Evolutionary conservation across 768 basidiomycete species (phyloP).

Genomic region (Rhizopogon vinicolor): DNA sequence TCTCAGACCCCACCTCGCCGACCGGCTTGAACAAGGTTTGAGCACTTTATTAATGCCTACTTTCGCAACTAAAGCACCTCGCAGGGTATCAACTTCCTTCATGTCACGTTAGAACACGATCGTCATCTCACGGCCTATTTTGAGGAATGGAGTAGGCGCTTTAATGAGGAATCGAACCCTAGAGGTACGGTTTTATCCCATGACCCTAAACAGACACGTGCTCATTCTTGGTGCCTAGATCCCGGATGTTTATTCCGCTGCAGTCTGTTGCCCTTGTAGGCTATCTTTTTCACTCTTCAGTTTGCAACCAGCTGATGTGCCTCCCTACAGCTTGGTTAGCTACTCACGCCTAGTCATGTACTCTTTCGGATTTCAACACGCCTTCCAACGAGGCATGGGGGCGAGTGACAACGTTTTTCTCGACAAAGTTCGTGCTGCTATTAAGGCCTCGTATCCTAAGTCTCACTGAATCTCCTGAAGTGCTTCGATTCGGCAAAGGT

Average conservation of each 20-base stretch:
- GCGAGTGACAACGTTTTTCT: constrained; percentile 62
- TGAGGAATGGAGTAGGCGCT: constrained; percentile 63
- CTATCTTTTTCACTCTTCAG: constrained; percentile 3
- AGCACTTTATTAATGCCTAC: neutral
- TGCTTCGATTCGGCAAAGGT: constrained; percentile 67
- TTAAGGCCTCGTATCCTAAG: neutral
- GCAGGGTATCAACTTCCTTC: constrained; percentile 64
- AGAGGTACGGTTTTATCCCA: constrained; percentile 35
- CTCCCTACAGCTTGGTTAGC: constrained; percentile 50
- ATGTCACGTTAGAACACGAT: constrained; percentile 59
- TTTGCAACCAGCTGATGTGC: constrained; percentile 6
- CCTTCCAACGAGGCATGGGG: constrained; percentile 66
- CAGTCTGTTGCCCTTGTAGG: constrained; percentile 70
- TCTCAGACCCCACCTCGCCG: constrained; percentile 62
- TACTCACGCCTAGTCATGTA: constrained; percentile 84
- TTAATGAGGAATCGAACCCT: constrained; percentile 55
- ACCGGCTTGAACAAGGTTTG: constrained; percentile 67
- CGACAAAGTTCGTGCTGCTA: constrained; percentile 43
- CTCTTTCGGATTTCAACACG: constrained; percentile 84
- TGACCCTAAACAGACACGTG: neutral
- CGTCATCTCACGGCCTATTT: constrained; percentile 49
- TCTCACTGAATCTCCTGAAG: constrained; percentile 26
- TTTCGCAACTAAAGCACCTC: neutral
- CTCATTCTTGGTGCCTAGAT: constrained; percentile 34
- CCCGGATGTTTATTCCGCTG: constrained; percentile 56